phyloP scores from a whole-genome alignment of 768 basidiomycete genomes.

The Clathrus columnatus region DNA sequence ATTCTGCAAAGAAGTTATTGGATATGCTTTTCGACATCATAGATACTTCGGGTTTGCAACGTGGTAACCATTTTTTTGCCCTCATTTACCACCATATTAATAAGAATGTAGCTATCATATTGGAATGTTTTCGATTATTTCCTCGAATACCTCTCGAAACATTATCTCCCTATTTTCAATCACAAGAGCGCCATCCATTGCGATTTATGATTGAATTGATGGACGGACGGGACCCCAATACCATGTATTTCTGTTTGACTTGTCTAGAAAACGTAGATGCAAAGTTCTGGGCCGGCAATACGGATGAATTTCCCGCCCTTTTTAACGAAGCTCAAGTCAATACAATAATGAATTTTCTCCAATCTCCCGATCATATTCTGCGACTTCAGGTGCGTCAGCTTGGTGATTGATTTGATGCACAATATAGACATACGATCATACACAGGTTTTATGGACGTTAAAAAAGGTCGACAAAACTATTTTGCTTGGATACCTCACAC shows the following conservation, averaged over 20 bases:
- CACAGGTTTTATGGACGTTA: slow-evolving; percentile 56
- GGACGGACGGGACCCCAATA: slow-evolving; percentile 46
- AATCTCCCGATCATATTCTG: slow-evolving; percentile 48
- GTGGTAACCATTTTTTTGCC: neutral
- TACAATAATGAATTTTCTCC: slow-evolving; percentile 56
- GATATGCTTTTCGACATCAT: neutral
- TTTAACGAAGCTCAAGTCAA: slow-evolving; percentile 72
- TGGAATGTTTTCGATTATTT: slow-evolving; percentile 27
- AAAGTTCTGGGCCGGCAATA: slow-evolving; percentile 54
- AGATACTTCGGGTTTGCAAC: neutral
- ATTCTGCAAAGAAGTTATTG: neutral
- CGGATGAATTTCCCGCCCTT: slow-evolving; percentile 36
- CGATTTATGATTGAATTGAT: slow-evolving; percentile 44
- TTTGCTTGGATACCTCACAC: slow-evolving; percentile 45
- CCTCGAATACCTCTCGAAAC: slow-evolving; percentile 15
- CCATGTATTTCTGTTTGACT: slow-evolving; percentile 55
- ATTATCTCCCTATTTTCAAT: slow-evolving; percentile 2
- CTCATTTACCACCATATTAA: neutral
- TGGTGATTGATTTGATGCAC: neutral
- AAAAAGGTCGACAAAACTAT: slow-evolving; percentile 49
- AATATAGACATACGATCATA: neutral
- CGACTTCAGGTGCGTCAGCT: slow-evolving; percentile 44
- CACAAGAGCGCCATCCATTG: slow-evolving; percentile 3
- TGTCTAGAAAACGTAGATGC: slow-evolving; percentile 55
- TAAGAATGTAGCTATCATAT: slow-evolving; percentile 20